phyloP scores from a whole-genome alignment of 176 grass and related monocot species.

The Triticum monococcum region DNA sequence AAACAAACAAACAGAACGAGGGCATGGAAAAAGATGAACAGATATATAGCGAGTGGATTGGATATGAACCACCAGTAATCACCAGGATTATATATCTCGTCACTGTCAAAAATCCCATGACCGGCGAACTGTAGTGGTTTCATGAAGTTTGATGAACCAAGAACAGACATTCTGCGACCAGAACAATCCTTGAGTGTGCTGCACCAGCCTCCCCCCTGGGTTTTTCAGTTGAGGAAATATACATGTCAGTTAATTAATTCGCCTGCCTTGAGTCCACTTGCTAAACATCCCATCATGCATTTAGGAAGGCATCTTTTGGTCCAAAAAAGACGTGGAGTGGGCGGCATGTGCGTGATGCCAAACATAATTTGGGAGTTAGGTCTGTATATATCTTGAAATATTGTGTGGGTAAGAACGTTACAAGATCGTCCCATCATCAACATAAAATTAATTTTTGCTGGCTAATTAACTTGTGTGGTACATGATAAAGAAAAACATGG shows the following conservation, averaged over 20 bases:
- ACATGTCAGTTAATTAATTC: background rate
- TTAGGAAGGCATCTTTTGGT: background rate
- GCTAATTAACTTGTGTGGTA: background rate
- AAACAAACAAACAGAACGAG: background rate
- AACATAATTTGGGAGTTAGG: background rate
- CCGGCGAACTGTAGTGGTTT: background rate
- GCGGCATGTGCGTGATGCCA: background rate
- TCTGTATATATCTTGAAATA: background rate
- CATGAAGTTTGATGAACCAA: background rate
- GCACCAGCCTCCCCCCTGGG: constrained; percentile 65
- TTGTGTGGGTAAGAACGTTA: background rate
- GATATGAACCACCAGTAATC: background rate
- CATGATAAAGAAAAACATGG: background rate
- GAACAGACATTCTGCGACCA: background rate
- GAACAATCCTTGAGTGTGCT: constrained; percentile 23
- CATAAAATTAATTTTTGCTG: background rate
- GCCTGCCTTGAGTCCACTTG: background rate
- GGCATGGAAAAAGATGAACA: background rate
- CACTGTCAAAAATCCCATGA: background rate
- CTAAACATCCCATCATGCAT: background rate
- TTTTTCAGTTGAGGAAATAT: background rate
- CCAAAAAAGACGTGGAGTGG: background rate
- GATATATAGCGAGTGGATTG: background rate
- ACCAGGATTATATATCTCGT: background rate
- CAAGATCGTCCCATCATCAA: background rate